Base-by-base conservation (phyloP, 2,329 filamentous ascomycete genomes). In the Botrytis hyacinthi region DNA sequence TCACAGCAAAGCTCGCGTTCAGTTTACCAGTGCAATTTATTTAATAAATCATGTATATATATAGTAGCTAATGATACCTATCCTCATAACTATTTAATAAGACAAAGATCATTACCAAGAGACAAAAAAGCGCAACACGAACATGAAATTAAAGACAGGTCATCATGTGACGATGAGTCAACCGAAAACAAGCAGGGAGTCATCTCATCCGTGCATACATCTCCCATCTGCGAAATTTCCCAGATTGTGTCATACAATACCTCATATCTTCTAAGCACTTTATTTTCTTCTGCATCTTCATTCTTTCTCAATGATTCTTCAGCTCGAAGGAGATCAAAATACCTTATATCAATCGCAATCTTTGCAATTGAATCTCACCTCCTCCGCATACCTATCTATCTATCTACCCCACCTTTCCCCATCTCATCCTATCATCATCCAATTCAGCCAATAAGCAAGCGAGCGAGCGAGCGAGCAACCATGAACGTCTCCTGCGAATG, bases 401-500 rank as follows among this genome's bases (percentile, higher is more conserved):
- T 35, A 40, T n/a, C 14, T 42, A 63, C 61, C 40, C 40, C 40
- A 32, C 40, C 18, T 26, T 46, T 37, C 20, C n/a, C 37, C 37
- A 18, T 42, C 37, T 37, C 1, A 62, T 29, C 6, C 42, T 16
- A 62, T 14, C 22, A n/a, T 10, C n/a, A 29, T 10, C 16, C 8
- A 61, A 26, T n/a, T 29, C 9, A 37, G 37, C 42, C n/a, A 59
- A 57, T 10, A 62, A 16, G 35, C 29, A 51, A 48, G 54, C 61
- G 7, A 63, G 60, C 60, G 40, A 62, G 40, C 40, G 37, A 40
- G 35, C 60, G n/a, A 40, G n/a, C 42, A 44, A 72, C n/a, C 37
- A 68, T 72, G 71, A 68, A 72, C 40, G 62, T 68, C n/a, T 57
- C 71, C 22, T 72, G 71, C 51, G 46, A 70, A 73, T 72, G 57